Conservation (phyloP, 164 flowering plant genomes). For the Vitis vinifera region ASM3070453v1 NC_081816.1:5188001-5188500, state of each 20-base stretch:
- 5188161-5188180: constrained; percentile 75
- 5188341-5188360: constrained; percentile 95
- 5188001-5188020: constrained; percentile 85
- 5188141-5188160: constrained; percentile 44
- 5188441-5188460: constrained; percentile 73
- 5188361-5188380: constrained; percentile 94
- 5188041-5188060: constrained; percentile 82
- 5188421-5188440: constrained; percentile 66
- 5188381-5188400: constrained; percentile 88
- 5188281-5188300: constrained; percentile 83
- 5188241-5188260: constrained; percentile 78
- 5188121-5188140: neutral
- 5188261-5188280: constrained; percentile 81
- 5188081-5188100: constrained; percentile 10
- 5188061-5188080: constrained; percentile 83
- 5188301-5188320: constrained; percentile 81
- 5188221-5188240: constrained; percentile 81
- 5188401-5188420: constrained; percentile 81
- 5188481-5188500: constrained; percentile 89
- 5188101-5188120: neutral
- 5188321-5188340: constrained; percentile 76
- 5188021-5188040: constrained; percentile 99
- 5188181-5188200: constrained; percentile 84
- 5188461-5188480: constrained; percentile 78
- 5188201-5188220: constrained; percentile 89